phyloP scores from a whole-genome alignment of 2,329 filamentous ascomycete genomes.

The Neurospora sp. region DNA sequence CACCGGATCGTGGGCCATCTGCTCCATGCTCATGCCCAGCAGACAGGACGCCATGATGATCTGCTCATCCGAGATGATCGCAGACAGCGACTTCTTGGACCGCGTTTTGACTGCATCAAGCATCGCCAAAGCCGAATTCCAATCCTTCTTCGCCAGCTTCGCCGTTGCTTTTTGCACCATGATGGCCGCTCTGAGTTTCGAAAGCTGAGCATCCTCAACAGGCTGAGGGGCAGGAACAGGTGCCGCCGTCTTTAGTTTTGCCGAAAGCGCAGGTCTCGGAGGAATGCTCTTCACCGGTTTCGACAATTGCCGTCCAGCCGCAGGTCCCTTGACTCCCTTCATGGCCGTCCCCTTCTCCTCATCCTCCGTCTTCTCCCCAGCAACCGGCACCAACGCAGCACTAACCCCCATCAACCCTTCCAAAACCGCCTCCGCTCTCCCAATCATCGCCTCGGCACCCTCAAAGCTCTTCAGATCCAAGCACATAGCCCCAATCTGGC shows the following conservation, averaged over 20 bases:
- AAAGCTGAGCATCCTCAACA: conserved; percentile 24
- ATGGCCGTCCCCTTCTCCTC: conserved; percentile 19
- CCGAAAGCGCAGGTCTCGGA: conserved; percentile 1
- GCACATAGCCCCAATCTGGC: conserved; percentile 46
- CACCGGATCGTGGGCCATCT: conserved; percentile 69
- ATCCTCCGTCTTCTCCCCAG: conserved; percentile 28
- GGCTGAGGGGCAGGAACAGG: conserved; percentile 16
- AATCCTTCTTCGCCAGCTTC: conserved; percentile 41
- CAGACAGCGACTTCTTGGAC: conserved; percentile 21
- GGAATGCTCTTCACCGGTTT: conserved; percentile 14
- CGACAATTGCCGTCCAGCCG: conserved; percentile 18
- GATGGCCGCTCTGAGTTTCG: conserved; percentile 29
- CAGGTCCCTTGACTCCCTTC: conserved; percentile 18
- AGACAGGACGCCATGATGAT: conserved; percentile 58
- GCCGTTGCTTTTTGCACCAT: conserved; percentile 34
- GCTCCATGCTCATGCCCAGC: conserved; percentile 56
- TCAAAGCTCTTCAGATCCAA: conserved; percentile 37
- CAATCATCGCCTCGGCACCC: conserved; percentile 33
- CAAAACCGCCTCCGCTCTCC: conserved; percentile 39
- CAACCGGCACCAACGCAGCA: conserved; percentile 2
- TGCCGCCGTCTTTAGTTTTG: conserved; percentile 16
- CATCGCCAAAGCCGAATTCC: conserved; percentile 44
- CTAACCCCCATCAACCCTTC: conserved; percentile 14
- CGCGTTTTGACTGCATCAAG: conserved; percentile 39
- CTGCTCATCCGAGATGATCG: conserved; percentile 30